Evolutionary conservation across 768 basidiomycete genomes (phyloP).

Genomic region (Crucibulum laeve): DNA sequence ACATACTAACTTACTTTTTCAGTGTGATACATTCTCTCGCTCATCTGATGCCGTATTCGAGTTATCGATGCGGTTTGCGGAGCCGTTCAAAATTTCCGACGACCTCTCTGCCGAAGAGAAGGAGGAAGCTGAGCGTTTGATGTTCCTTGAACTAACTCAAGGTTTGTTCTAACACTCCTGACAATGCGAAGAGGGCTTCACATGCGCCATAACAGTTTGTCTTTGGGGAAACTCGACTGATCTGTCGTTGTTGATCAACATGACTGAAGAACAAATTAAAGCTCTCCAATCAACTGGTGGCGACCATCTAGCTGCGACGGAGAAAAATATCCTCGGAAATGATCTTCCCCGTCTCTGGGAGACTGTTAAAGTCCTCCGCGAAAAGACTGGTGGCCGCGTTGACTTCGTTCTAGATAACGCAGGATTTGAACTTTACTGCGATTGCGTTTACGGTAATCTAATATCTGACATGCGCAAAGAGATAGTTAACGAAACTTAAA

Average conservation of each 20-base stretch:
- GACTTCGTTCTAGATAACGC: conserved; percentile 87
- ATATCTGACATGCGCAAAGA: not conserved
- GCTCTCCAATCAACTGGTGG: conserved; percentile 94
- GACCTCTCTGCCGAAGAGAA: conserved; percentile 48
- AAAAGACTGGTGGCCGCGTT: conserved; percentile 69
- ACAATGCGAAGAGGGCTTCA: not conserved
- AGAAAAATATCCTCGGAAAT: conserved; percentile 95
- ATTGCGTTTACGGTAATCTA: conserved; percentile 74
- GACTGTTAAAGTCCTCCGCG: conserved; percentile 61
- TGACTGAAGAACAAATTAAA: conserved; percentile 97
- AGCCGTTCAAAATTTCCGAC: conserved; percentile 67
- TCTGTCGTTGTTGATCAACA: conserved; percentile 90
- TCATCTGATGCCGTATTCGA: conserved; percentile 92
- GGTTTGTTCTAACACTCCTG: conserved; percentile 34
- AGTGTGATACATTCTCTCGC: conserved; percentile 95
- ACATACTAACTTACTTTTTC: conserved; percentile 6
- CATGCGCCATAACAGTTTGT: conserved; percentile 53
- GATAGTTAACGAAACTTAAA: conserved; percentile 4
- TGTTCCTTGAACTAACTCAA: conserved; percentile 93
- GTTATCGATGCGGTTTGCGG: conserved; percentile 85
- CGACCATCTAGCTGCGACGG: conserved; percentile 91
- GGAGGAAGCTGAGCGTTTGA: conserved; percentile 70
- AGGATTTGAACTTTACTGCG: conserved; percentile 86
- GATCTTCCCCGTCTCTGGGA: conserved; percentile 71
- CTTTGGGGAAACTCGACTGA: conserved; percentile 98